Conservation (phyloP, 768 basidiomycete genomes). For the Podaxis sp. region DNA sequence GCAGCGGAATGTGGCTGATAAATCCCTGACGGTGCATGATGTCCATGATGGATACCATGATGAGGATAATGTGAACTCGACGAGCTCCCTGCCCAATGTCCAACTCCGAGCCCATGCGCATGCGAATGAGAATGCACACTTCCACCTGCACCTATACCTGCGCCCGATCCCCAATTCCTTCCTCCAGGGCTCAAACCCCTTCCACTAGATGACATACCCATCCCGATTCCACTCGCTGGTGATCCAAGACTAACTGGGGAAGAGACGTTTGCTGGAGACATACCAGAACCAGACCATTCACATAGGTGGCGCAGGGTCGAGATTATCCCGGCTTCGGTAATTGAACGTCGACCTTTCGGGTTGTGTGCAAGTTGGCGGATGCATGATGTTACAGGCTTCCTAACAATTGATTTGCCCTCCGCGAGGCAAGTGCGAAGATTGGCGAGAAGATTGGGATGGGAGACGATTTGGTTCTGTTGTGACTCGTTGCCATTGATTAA, state of each 20-base stretch:
- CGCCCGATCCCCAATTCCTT: slow-evolving; percentile 2
- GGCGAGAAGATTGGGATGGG: slow-evolving; percentile 44
- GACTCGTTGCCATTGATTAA: slow-evolving; percentile 54
- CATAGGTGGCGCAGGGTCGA: slow-evolving; percentile 35
- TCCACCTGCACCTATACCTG: slow-evolving; percentile 5
- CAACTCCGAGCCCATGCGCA: background rate
- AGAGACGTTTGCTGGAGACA: slow-evolving; percentile 4
- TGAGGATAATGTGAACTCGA: slow-evolving; percentile 8
- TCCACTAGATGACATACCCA: slow-evolving; percentile 10
- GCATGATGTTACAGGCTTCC: slow-evolving; percentile 57
- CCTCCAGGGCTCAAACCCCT: slow-evolving; percentile 25
- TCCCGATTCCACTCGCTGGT: slow-evolving; percentile 10
- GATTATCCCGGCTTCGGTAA: slow-evolving; percentile 36
- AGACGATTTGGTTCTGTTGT: slow-evolving; percentile 50
- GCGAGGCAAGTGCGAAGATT: slow-evolving; percentile 57
- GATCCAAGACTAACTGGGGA: slow-evolving; percentile 8
- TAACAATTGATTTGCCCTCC: slow-evolving; percentile 51
- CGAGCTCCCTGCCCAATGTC: slow-evolving; percentile 10
- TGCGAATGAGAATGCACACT: background rate
- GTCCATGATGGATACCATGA: background rate
- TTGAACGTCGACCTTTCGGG: slow-evolving; percentile 27
- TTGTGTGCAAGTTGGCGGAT: slow-evolving; percentile 51
- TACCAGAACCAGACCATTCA: slow-evolving; percentile 30
- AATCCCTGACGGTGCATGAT: slow-evolving; percentile 9
- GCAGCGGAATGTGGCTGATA: slow-evolving; percentile 11